Percentiles rank a stretch among this genome's conserved stretches.
phyloP scores from a whole-genome alignment of 2,329 filamentous ascomycete species.

The Penicillium thymicola region DNA sequence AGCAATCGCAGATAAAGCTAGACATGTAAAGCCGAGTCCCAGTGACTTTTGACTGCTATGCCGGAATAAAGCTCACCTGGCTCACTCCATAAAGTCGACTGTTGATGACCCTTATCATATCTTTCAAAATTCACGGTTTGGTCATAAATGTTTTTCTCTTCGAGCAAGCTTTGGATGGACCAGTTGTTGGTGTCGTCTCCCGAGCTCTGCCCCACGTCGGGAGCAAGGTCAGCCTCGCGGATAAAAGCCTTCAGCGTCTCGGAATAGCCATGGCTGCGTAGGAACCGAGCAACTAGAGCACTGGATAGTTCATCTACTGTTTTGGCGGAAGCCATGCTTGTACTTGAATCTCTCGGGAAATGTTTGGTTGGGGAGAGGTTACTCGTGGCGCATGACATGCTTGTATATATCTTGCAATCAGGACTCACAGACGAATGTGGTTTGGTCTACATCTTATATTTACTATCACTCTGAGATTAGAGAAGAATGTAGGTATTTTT shows the following conservation, averaged over 20 bases:
- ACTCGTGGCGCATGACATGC: not conserved
- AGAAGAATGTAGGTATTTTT: not conserved
- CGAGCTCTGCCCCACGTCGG: slow-evolving; percentile 46
- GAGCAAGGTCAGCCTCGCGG: slow-evolving; percentile 52
- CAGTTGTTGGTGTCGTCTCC: slow-evolving; percentile 41
- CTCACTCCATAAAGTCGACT: slow-evolving; percentile 43
- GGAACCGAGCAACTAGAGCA: slow-evolving; percentile 43
- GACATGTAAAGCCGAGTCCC: not conserved
- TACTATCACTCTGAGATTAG: not conserved
- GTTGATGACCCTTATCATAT: slow-evolving; percentile 45
- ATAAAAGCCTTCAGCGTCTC: slow-evolving; percentile 59
- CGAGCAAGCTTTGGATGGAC: slow-evolving; percentile 58
- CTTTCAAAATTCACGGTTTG: slow-evolving; percentile 56
- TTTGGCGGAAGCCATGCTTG: slow-evolving; percentile 15
- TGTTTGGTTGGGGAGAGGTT: not conserved
- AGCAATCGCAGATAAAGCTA: not conserved
- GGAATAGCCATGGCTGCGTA: slow-evolving; percentile 42
- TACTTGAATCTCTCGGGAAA: not conserved
- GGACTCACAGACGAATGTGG: not conserved
- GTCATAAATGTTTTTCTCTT: slow-evolving; percentile 60
- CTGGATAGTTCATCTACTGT: slow-evolving; percentile 27
- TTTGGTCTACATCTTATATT: not conserved
- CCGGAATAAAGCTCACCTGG: slow-evolving; percentile 41
- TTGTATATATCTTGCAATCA: not conserved
- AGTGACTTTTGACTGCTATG: not conserved